phyloP scores from a whole-genome alignment of 164 flowering plant genomes.

The Malania oleifera region DNA sequence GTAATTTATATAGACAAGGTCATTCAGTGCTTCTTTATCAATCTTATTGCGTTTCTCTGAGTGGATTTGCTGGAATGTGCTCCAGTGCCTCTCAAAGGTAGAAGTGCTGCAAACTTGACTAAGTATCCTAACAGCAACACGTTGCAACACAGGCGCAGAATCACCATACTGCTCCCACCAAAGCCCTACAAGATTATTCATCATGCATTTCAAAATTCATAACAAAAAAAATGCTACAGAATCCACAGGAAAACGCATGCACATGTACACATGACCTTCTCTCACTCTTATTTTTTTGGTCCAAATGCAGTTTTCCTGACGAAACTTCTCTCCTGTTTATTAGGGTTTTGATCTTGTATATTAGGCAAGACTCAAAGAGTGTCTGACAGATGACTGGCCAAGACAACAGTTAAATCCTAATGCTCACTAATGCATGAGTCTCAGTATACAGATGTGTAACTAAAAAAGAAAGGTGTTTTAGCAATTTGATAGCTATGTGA shows the following conservation, averaged over 20 bases:
- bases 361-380: too few relatives aligned
- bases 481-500: too few relatives aligned
- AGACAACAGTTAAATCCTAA: too few relatives aligned
- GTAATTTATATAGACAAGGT: conserved; percentile 64
- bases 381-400: not conserved
- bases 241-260: not conserved
- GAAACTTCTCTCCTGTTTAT: too few relatives aligned
- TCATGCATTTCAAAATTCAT: not conserved
- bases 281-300: too few relatives aligned
- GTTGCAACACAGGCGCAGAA: conserved; percentile 78
- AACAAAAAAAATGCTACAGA: too few relatives aligned
- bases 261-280: not conserved
- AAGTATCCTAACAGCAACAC: conserved; percentile 76
- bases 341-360: too few relatives aligned
- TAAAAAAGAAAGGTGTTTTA: too few relatives aligned
- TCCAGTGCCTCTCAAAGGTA: conserved; percentile 72
- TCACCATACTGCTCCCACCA: conserved; percentile 98
- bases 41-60: conserved; percentile 84
- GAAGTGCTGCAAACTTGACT: conserved; percentile 89
- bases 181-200: conserved; percentile 39
- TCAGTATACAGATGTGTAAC: too few relatives aligned
- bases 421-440: too few relatives aligned
- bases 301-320: too few relatives aligned
- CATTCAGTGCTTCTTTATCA: conserved; percentile 69
- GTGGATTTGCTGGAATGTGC: conserved; percentile 70